These are phyloP conservation scores for Backusella tuberculispora DNA, from an alignment of 192 early-diverging fungal species.

Conservation along the genomic window DNA sequence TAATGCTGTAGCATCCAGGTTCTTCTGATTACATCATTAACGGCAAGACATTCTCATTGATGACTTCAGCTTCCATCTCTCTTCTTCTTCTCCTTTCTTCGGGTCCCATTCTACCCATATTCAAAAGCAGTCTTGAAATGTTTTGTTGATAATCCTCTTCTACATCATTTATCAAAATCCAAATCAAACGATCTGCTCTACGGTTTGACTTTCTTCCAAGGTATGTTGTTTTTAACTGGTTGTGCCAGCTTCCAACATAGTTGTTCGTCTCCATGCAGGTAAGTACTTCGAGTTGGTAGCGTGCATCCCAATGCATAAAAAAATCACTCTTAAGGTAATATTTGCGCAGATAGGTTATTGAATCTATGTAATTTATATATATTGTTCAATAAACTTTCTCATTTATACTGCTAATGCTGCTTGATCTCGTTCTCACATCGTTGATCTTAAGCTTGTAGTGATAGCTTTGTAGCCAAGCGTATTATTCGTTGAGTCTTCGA, in stretches of 20 bases:
- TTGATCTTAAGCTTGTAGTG: background rate
- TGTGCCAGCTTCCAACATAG: constrained; percentile 24
- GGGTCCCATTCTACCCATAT: constrained; percentile 8
- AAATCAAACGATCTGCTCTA: background rate
- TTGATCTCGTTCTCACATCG: background rate
- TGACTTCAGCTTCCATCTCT: constrained; percentile 1
- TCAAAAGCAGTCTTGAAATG: background rate
- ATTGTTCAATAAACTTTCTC: background rate
- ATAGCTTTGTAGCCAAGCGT: background rate
- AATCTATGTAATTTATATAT: background rate
- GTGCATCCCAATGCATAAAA: background rate
- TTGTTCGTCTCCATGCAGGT: constrained; percentile 22
- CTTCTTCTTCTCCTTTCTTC: constrained; percentile 17
- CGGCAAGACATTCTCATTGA: too few relatives aligned
- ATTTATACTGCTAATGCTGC: background rate
- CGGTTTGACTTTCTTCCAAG: constrained; percentile 9
- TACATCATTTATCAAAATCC: constrained; percentile 9
- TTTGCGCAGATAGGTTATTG: background rate
- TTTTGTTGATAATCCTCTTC: background rate
- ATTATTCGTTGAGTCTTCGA: background rate
- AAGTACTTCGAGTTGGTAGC: background rate
- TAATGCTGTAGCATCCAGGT: too few relatives aligned
- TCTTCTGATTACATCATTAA: too few relatives aligned
- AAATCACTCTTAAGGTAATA: background rate
- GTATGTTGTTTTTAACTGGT: constrained; percentile 15